Conservation (phyloP, 441 rosid species). For the Gossypium davidsonii region DNA sequence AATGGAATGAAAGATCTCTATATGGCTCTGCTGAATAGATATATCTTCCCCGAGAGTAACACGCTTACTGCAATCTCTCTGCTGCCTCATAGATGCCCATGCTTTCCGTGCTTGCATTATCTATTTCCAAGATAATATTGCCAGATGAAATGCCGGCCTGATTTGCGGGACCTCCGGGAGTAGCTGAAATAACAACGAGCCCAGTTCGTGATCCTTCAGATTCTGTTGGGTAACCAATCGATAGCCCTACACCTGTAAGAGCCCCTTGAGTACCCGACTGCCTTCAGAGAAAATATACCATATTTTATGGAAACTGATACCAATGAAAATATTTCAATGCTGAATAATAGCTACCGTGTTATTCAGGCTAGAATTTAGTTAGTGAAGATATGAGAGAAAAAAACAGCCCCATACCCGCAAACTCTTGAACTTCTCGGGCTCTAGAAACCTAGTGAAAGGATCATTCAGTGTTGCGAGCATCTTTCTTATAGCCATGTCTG, state of each 20-base stretch:
- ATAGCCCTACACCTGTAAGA: conserved; percentile 87
- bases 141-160: conserved; percentile 78
- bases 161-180: conserved; percentile 91
- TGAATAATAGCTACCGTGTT: neutral
- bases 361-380: conserved; percentile 10
- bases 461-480: conserved; percentile 86
- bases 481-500: conserved; percentile 85
- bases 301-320: conserved; percentile 18
- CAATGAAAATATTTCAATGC: conserved; percentile 2
- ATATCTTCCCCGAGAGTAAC: conserved; percentile 5
- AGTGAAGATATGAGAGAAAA: conserved; percentile 15
- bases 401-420: conserved; percentile 59
- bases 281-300: conserved; percentile 63
- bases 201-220: conserved; percentile 55
- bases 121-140: conserved; percentile 67
- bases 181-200: conserved; percentile 74
- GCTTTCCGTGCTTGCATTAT: conserved; percentile 52
- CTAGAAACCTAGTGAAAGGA: conserved; percentile 89
- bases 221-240: conserved; percentile 75
- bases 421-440: conserved; percentile 87
- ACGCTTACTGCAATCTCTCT: conserved; percentile 72
- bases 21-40: neutral
- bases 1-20: neutral
- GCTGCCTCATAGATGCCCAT: conserved; percentile 93
- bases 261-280: conserved; percentile 98